These are phyloP conservation scores for Hortiboletus campestris DNA, from an alignment of 768 basidiomycete species.

Conservation along the genomic window DNA sequence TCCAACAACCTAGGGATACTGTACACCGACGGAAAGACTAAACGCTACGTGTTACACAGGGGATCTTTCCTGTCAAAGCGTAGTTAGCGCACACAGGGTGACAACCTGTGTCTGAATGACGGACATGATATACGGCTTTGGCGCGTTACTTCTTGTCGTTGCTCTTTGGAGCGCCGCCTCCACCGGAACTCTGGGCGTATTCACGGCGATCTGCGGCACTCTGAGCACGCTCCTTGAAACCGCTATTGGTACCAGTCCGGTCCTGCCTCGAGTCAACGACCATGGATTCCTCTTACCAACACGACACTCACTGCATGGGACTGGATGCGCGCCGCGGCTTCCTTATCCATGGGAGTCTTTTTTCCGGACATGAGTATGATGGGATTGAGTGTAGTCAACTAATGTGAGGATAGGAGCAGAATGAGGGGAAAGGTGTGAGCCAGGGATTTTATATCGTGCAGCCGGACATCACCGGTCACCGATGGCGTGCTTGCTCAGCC, in stretches of 20 bases:
- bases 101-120: not conserved
- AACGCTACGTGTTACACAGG: not conserved
- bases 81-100: not conserved
- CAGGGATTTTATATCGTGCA: not conserved
- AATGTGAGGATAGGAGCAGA: not conserved
- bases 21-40: not conserved
- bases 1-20: not conserved
- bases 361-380: slow-evolving; percentile 1
- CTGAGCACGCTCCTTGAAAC: slow-evolving; percentile 8
- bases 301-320: slow-evolving; percentile 3
- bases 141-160: not conserved
- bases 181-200: not conserved
- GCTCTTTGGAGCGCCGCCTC: not conserved
- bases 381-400: not conserved
- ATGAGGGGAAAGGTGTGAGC: not conserved
- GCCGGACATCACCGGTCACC: not conserved
- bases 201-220: slow-evolving; percentile 7
- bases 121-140: not conserved
- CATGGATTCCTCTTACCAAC: not conserved
- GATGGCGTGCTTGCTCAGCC: not conserved
- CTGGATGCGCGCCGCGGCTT: slow-evolving; percentile 6
- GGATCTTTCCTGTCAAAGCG: not conserved
- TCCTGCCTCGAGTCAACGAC: slow-evolving; percentile 1
- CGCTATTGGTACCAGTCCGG: not conserved
- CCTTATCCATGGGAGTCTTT: slow-evolving; percentile 5